A percentile compares a stretch with the other conserved stretches of the same genome.
Conservation (phyloP, 352 stramenopile species). For the Pythium brachiatum region DNA sequence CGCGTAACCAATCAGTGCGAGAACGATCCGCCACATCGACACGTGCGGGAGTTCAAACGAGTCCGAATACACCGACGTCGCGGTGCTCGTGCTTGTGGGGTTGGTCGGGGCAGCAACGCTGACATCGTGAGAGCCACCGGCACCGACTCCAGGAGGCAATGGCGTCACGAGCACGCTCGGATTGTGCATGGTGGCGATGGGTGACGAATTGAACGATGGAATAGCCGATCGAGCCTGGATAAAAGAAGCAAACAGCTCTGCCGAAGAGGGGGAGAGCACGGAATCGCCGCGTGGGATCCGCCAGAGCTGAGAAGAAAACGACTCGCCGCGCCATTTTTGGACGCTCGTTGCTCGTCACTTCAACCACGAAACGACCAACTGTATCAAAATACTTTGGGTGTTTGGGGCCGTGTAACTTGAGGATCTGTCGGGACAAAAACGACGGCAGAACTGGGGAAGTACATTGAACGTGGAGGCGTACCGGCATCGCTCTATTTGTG, state of each 20-base stretch:
- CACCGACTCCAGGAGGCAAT: neutral
- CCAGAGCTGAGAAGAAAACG: neutral
- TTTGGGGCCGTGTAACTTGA: too few relatives aligned
- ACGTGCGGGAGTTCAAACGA: slow-evolving; percentile 20
- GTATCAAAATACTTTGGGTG: too few relatives aligned
- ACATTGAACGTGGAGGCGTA: too few relatives aligned
- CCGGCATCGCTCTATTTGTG: too few relatives aligned
- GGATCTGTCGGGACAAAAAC: too few relatives aligned
- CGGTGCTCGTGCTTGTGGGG: neutral
- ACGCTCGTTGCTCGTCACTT: neutral
- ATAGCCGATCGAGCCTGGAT: too few relatives aligned
- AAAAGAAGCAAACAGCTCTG: too few relatives aligned
- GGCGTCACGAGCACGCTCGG: slow-evolving; percentile 8
- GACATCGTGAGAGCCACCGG: neutral
- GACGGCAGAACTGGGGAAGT: too few relatives aligned
- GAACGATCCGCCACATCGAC: slow-evolving; percentile 15
- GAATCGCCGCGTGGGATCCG: too few relatives aligned
- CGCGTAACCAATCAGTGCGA: slow-evolving; percentile 23
- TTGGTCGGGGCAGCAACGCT: neutral
- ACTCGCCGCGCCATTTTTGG: neutral
- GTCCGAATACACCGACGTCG: slow-evolving; percentile 13
- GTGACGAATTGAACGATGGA: too few relatives aligned
- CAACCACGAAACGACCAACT: too few relatives aligned
- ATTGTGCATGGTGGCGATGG: neutral
- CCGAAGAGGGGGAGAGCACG: too few relatives aligned